Evolutionary conservation across 208 protist species (phyloP).

Genomic region (Acanthamoeba castellanii): DNA sequence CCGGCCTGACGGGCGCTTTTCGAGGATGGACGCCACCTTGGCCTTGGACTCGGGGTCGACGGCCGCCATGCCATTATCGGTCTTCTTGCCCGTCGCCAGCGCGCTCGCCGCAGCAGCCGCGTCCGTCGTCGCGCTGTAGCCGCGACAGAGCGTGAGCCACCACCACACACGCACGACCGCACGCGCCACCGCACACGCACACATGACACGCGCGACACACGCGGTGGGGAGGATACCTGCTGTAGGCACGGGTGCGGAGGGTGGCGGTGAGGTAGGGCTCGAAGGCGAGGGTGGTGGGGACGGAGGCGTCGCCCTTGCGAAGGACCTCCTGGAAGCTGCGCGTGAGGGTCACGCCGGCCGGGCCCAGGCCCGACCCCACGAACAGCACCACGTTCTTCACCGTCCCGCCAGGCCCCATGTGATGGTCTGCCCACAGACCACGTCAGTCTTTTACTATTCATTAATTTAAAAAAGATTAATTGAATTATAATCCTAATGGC

Average conservation of each 20-base stretch:
- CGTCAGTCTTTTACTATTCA: neutral
- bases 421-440: neutral
- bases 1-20: constrained; percentile 27
- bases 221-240: neutral
- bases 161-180: neutral
- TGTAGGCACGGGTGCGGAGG: neutral
- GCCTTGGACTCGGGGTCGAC: neutral
- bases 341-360: constrained; percentile 17
- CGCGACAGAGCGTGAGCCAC: neutral
- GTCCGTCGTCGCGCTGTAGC: neutral
- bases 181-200: neutral
- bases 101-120: constrained; percentile 36
- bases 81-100: constrained; percentile 54
- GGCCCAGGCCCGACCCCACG: constrained; percentile 16
- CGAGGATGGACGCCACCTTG: neutral
- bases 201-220: neutral
- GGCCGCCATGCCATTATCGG: constrained; percentile 14
- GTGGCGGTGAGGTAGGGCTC: constrained; percentile 59
- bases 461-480: neutral
- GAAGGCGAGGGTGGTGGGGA: neutral
- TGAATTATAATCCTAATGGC: neutral
- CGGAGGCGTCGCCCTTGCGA: neutral
- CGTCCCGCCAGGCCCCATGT: neutral
- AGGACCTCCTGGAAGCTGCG: constrained; percentile 21
- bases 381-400: constrained; percentile 37